Evolutionary conservation across 495 filamentous ascomycete genomes (phyloP), one percentile per base, ranked within the genome.

Genomic region (Trichoderma erinaceum): DNA sequence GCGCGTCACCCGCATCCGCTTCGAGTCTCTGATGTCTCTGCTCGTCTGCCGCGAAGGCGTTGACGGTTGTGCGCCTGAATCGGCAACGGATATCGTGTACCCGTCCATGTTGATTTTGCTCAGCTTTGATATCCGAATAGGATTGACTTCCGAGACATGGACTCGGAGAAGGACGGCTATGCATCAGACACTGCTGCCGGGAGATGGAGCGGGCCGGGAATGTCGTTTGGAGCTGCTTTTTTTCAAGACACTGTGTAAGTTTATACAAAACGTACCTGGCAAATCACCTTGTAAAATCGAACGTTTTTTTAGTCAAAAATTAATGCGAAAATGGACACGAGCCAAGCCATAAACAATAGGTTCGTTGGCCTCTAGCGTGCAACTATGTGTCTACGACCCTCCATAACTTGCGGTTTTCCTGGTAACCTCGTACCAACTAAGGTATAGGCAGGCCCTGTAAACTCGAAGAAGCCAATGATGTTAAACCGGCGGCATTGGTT

Each of bases 1-100:
- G 12, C 76, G 72, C 43, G 69, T 74, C 16, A 76, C 76, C 46
- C 75, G 70, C n/a, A 68, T 69, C 16, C 63, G 63, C 44, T 73
- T 52, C 70, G 67, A 61, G 2, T 61, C 56, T 32, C 25, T 61
- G 56, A 16, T 27, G 25, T 61, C 56, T 61, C 27, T 61, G 4
- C 25, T 25, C 56, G 56, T 12, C 27, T 61, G 56, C 16, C 56
- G 56, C 27, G 56, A 25, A 61, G 56, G 56, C 56, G 56, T 61
- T 25, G 56, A 61, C 25, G 56, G 56, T 23, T 61, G 56, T 32
- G 56, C 56, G 56, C 56, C 27, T 4, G 15, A 25, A 32, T 61
- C 56, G 56, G 56, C 56, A 15, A 61, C 56, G 56, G 56, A 61
- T 61, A 61, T 61, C 56, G 29, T 16, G 27, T 61, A 61, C 25